Percentiles rank a stretch among this genome's conserved stretches.
Conservation (phyloP, 1,284 basidiomycete genomes). For the Flammula alnicola region DNA sequence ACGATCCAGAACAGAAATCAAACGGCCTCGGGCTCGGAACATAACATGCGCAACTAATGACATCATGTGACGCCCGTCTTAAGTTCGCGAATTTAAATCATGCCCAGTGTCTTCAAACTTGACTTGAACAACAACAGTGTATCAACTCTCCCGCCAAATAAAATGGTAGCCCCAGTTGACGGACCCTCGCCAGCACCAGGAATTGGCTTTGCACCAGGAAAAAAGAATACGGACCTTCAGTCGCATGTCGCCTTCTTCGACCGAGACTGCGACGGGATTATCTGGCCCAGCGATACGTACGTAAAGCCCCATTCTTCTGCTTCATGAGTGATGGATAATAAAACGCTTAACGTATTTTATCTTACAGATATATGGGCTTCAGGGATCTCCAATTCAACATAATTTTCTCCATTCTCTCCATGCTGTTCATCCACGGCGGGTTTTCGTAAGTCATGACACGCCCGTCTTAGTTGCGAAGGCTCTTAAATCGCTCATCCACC, state of each 20-base stretch:
- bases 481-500: background rate
- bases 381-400: constrained; percentile 41
- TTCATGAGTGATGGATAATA: background rate
- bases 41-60: background rate
- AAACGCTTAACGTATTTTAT: background rate
- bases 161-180: constrained; percentile 34
- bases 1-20: no score
- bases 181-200: constrained; percentile 29
- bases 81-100: background rate
- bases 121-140: no score
- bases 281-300: constrained; percentile 56
- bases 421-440: constrained; percentile 39
- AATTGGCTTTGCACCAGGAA: constrained; percentile 29
- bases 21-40: no score
- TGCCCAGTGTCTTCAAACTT: background rate
- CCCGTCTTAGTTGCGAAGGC: no score
- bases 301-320: constrained; percentile 12
- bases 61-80: background rate
- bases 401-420: constrained; percentile 35
- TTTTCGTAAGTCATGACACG: constrained; percentile 40
- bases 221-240: constrained; percentile 43
- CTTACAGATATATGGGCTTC: constrained; percentile 39
- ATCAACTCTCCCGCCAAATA: background rate
- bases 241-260: constrained; percentile 56
- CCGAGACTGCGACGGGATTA: constrained; percentile 52